These are phyloP conservation scores for Fonsecaea monophora DNA, from an alignment of 2,329 filamentous ascomycete species.

Conservation along the genomic window DNA sequence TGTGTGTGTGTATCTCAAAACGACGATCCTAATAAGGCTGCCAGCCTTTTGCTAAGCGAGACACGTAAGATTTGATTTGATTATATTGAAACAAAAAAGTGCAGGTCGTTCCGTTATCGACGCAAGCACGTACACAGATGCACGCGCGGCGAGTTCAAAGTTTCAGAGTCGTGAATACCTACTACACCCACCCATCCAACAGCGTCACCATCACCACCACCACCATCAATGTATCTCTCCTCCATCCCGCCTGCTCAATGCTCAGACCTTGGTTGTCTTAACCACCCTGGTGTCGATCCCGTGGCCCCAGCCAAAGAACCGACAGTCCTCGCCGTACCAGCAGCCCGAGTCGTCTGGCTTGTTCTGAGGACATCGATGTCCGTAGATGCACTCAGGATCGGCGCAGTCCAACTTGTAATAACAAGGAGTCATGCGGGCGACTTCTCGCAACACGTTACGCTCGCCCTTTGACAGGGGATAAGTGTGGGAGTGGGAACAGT, in stretches of 20 bases:
- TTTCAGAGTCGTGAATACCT: not conserved
- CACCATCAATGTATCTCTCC: not conserved
- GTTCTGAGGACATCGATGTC: constrained; percentile 66
- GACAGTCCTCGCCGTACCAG: constrained; percentile 64
- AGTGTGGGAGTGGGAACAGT: constrained; percentile 64
- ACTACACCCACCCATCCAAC: too few species aligned
- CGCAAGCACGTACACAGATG: not conserved
- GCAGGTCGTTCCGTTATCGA: not conserved
- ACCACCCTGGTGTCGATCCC: constrained; percentile 64
- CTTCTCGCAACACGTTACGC: constrained; percentile 60
- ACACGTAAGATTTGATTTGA: not conserved
- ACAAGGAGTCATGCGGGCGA: constrained; percentile 69
- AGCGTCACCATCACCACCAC: not conserved
- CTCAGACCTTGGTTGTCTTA: constrained; percentile 56
- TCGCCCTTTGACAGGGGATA: constrained; percentile 62
- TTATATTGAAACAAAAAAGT: constrained; percentile 2
- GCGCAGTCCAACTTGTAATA: constrained; percentile 63
- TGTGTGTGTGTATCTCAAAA: too few species aligned
- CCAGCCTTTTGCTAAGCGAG: too few species aligned
- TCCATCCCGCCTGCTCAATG: not conserved
- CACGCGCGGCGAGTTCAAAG: not conserved
- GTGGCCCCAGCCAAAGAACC: constrained; percentile 64
- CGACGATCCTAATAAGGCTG: too few species aligned
- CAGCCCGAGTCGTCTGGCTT: constrained; percentile 61
- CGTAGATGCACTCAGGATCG: constrained; percentile 68